Conservation (phyloP, 2,329 filamentous ascomycete genomes). For the Plectosphaerella sp. region DNA sequence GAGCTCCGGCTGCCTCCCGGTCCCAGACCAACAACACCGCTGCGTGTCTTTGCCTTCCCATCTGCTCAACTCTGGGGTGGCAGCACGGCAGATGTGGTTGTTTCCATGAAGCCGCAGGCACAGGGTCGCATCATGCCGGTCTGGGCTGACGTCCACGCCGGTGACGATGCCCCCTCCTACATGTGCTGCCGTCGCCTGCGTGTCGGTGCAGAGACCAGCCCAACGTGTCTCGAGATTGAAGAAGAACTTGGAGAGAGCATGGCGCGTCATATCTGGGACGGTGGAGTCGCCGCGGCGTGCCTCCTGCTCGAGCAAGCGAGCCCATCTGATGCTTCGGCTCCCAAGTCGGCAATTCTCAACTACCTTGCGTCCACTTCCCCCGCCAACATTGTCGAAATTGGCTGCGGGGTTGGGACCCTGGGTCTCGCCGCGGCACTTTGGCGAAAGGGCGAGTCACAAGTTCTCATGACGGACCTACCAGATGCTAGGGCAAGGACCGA, state of each 20-base stretch:
- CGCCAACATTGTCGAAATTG: slow-evolving; percentile 48
- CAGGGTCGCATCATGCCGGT: slow-evolving; percentile 39
- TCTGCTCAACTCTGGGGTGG: slow-evolving; percentile 1
- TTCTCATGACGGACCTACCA: slow-evolving; percentile 51
- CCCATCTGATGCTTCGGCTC: not conserved
- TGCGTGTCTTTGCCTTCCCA: slow-evolving; percentile 2
- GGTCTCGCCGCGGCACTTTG: slow-evolving; percentile 43
- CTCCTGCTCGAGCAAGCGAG: slow-evolving; percentile 21
- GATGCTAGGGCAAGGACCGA: slow-evolving; percentile 46
- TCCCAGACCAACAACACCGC: not conserved
- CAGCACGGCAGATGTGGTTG: not conserved
- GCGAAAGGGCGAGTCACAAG: slow-evolving; percentile 6
- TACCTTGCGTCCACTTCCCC: slow-evolving; percentile 19
- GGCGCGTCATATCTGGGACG: slow-evolving; percentile 56
- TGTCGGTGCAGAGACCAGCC: slow-evolving; percentile 16
- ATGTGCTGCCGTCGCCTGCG: slow-evolving; percentile 25
- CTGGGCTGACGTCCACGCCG: slow-evolving; percentile 26
- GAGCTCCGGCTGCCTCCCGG: slow-evolving; percentile 17
- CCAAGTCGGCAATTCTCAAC: not conserved
- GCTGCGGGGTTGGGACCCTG: slow-evolving; percentile 52
- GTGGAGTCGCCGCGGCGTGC: slow-evolving; percentile 42
- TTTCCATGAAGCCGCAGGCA: slow-evolving; percentile 1
- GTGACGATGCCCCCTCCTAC: slow-evolving; percentile 7
- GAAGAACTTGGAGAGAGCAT: slow-evolving; percentile 59
- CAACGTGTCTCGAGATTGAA: slow-evolving; percentile 35